A percentile compares a stretch with the other conserved stretches of the same genome.
These are phyloP conservation scores for Monoraphidium neglectum DNA, from an alignment of 139 green algal genomes.

Conservation along the genomic window DNA sequence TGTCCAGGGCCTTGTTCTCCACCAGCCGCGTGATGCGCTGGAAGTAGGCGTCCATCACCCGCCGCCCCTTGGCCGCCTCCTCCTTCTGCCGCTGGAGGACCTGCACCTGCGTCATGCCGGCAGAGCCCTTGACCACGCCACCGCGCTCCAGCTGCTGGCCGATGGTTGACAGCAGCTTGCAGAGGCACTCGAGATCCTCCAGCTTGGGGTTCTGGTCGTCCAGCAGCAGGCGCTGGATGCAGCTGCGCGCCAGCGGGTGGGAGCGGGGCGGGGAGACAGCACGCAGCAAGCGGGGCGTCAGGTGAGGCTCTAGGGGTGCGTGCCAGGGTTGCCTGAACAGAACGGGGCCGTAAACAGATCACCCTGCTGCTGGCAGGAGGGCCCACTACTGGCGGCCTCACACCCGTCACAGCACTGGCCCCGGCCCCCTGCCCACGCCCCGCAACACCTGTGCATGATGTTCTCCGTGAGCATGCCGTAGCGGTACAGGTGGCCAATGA, in stretches of 20 bases:
- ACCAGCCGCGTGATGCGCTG: slow-evolving; percentile 66
- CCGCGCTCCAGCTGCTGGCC: slow-evolving; percentile 58
- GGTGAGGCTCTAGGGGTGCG: too few relatives aligned
- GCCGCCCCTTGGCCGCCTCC: background rate
- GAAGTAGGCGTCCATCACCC: slow-evolving; percentile 88
- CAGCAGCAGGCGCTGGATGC: slow-evolving; percentile 49
- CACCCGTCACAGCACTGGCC: too few relatives aligned
- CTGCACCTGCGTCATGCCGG: background rate
- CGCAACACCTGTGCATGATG: slow-evolving; percentile 95
- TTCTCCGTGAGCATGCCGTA: slow-evolving; percentile 93
- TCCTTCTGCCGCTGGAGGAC: too few relatives aligned
- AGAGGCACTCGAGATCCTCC: slow-evolving; percentile 97
- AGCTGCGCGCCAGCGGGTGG: slow-evolving; percentile 13
- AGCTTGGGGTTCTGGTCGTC: slow-evolving; percentile 37
- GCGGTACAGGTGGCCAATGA: slow-evolving; percentile 82
- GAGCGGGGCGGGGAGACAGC: too few relatives aligned
- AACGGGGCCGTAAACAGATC: too few relatives aligned
- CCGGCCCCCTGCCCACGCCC: slow-evolving; percentile 21
- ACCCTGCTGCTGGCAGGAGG: too few relatives aligned
- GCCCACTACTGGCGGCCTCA: too few relatives aligned
- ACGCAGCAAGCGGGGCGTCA: too few relatives aligned
- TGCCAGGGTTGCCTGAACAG: too few relatives aligned
- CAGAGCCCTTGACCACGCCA: slow-evolving; percentile 19
- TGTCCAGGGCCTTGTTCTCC: slow-evolving; percentile 66
- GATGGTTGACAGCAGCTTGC: slow-evolving; percentile 92